Evolutionary conservation across 495 filamentous ascomycete genomes (phyloP), one percentile per base, ranked within the genome.

Genomic region (Neurospora tetrasperma): DNA sequence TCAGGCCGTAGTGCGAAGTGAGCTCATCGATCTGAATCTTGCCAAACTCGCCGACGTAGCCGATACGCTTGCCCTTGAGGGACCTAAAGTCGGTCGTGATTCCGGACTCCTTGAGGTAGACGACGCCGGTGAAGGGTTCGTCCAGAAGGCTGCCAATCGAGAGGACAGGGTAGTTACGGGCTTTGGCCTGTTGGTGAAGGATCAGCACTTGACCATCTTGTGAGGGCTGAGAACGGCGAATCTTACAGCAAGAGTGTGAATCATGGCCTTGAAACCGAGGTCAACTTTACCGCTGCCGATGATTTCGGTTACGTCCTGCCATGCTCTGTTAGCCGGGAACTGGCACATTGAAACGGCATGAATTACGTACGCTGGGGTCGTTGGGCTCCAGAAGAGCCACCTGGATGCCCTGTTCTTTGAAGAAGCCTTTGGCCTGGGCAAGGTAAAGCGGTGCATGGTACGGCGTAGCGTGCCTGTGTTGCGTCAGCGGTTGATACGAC

Each of bases 21-120:
- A 92, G 87, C 79, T 91, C 90, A 78, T 91, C 90, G 75, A 91
- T 91, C 82, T 91, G 90, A 77, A 91, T 91, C 88, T 92, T 92
- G 78, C 90, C 90, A 72, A 91, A 92, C 77, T 91, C 90, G 59
- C 90, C 89, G 70, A 91, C 90, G 74, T 91, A 92, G 76, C 90
- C 90, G 77, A 91, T 92, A 62, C 83, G 86, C 83, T 91, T 92
- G 72, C 90, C 90, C 82, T 90, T 90, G 73, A 92, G 83, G 71
- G 88, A 88, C 76, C 83, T 85, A 81, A 91, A 91, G 74, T 82
- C 81, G 7, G 88, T 81, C 74, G 89, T 91, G 80, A 92, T 91
- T 39, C 89, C 90, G 73, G 87, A 88, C 70, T 85, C 83, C 82
- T 90, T 91, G 76, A 91, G 86, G 80, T 91, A 91, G 39, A 91